A percentile compares a stretch with the other conserved stretches of the same genome.
These are phyloP conservation scores for Silene conica DNA, from an alignment of 148 eudicot species.

Conservation along the genomic window DNA sequence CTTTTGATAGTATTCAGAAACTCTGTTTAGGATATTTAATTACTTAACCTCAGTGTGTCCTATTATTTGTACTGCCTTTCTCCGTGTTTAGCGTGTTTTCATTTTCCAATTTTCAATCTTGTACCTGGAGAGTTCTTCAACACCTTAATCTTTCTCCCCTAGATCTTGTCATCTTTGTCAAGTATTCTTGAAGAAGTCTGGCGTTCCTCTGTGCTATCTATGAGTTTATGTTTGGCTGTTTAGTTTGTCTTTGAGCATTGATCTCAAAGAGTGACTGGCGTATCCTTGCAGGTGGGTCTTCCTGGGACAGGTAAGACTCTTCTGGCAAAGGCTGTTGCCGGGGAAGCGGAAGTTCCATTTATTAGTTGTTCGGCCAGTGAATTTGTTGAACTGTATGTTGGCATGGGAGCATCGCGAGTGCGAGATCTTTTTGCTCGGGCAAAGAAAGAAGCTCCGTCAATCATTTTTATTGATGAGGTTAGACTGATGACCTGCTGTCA, in stretches of 20 bases:
- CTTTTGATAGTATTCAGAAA: neutral
- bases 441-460: constrained; percentile 93
- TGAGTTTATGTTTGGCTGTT: neutral
- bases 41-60: neutral
- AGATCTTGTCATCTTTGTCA: neutral
- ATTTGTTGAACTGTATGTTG: constrained; percentile 92
- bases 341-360: constrained; percentile 97
- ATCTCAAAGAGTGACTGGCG: constrained; percentile 10
- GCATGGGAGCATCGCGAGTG: constrained; percentile 99
- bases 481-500: constrained; percentile 12
- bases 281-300: constrained; percentile 84
- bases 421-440: constrained; percentile 95
- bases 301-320: constrained; percentile 99
- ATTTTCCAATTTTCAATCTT: neutral
- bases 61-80: neutral
- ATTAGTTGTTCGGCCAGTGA: constrained; percentile 98
- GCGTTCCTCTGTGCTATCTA: neutral
- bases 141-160: neutral
- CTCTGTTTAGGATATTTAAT: neutral
- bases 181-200: constrained; percentile 5
- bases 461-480: constrained; percentile 95
- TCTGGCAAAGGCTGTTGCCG: constrained; percentile 97
- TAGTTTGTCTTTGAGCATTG: neutral
- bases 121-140: neutral
- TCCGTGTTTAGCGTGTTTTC: neutral